Percentiles rank a stretch among this genome's conserved stretches.
These are phyloP conservation scores for Solanum hybrid DNA, from an alignment of 305 asterid genomes.

Conservation along the genomic window DNA sequence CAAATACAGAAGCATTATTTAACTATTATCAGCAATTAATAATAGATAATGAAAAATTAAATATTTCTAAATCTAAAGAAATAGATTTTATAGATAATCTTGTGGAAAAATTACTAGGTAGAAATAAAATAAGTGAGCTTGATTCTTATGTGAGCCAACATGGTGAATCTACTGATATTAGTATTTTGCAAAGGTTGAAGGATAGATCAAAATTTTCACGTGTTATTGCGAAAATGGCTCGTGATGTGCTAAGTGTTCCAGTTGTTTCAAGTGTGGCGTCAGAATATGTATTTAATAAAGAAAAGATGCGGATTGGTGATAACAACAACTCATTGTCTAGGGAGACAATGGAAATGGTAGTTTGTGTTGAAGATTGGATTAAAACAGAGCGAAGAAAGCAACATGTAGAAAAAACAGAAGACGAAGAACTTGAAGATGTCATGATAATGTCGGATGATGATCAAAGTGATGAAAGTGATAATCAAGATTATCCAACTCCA, in stretches of 20 bases:
- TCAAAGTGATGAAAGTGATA: not conserved
- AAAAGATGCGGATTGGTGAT: not conserved
- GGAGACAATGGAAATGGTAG: not conserved
- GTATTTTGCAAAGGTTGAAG: not conserved
- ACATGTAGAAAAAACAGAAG: not conserved
- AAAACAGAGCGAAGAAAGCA: not conserved
- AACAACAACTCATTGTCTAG: rapidly evolving
- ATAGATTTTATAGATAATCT: no score
- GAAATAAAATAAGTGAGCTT: not conserved
- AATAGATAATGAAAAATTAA: not conserved
- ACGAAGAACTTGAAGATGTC: not conserved
- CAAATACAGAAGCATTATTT: not conserved
- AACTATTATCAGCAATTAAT: not conserved
- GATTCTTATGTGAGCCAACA: not conserved
- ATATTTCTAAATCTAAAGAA: not conserved
- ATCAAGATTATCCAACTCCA: not conserved
- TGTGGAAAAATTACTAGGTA: no score
- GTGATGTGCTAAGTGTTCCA: not conserved
- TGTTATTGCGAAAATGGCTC: not conserved
- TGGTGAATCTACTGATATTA: not conserved
- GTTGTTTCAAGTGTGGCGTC: not conserved
- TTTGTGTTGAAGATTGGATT: not conserved
- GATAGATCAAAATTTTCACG: not conserved
- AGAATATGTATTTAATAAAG: no score
- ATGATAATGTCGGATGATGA: not conserved